Base-by-base conservation (phyloP, 1,139 yeast genomes). In the Geotrichum macrosporum region DNA sequence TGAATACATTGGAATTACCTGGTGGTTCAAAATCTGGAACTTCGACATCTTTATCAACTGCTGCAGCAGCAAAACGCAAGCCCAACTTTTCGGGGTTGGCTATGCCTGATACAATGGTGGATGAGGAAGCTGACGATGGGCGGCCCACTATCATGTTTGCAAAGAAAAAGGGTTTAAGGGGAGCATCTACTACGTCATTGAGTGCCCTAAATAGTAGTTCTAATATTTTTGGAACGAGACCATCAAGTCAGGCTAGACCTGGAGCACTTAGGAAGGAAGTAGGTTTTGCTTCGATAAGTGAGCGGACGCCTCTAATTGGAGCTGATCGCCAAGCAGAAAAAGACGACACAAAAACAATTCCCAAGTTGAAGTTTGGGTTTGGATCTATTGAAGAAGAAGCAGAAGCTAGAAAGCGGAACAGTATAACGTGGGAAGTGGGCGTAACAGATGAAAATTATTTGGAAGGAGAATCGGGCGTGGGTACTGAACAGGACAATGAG, bases 21-120 rank as follows among this genome's bases (percentile, higher is more conserved):
- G 24, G 38, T 22, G 15, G 4, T 20, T 13, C 31, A 2, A 5
- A 37, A 15, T 37, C 42, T 3, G 43, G 42, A n/a, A 30, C 43
- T 10, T 34, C 32, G 9, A 37, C 40, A 20, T 38, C 50, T 12
- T 19, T 26, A 26, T 27, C 37, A 3, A 10, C 12, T 18, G 30
- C 37, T 4, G 29, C 37, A 50, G 52, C 33, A 50, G 52, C 30
- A 56, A 53, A 30, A 50, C 51, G 32, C 40, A 64, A 53, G 47
- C 94, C 95, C 0, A 80, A 81, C 47, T 87, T 87, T 59, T 78
- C 86, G 35, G 84, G 95, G 1, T 81, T 80, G 44, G 82, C 87
- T 41, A 76, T 85, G 46, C 95, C 95, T 1, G 76, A 78, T 48
- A 79, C 95, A 0, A 78, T 75, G 55, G 75, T 85, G 1, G 68